Evolutionary conservation across 495 filamentous ascomycete species (phyloP).

Genomic region (Filosporella fistucella): DNA sequence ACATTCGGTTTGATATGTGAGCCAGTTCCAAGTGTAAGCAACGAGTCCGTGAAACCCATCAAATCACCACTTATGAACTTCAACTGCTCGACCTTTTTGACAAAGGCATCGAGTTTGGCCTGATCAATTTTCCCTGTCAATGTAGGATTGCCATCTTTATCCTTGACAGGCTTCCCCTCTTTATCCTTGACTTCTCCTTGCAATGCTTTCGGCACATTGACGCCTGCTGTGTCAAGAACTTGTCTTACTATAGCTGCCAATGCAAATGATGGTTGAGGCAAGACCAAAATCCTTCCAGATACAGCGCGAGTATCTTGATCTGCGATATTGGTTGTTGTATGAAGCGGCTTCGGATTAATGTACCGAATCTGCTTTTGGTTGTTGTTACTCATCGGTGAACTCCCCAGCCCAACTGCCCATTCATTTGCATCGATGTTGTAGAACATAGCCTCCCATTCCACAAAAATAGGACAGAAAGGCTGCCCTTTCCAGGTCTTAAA

Average conservation of each 20-base stretch:
- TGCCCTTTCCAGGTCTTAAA: slow-evolving; percentile 16
- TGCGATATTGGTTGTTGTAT: background rate
- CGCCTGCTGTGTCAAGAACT: background rate
- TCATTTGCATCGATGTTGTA: slow-evolving; percentile 34
- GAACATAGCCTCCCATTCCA: slow-evolving; percentile 51
- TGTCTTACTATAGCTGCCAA: slow-evolving; percentile 26
- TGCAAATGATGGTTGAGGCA: slow-evolving; percentile 40
- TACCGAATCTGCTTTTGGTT: slow-evolving; percentile 5
- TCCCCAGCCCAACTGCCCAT: slow-evolving; percentile 22
- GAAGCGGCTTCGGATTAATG: background rate
- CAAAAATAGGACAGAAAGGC: slow-evolving; percentile 44
- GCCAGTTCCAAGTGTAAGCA: slow-evolving; percentile 36
- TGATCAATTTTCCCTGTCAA: background rate
- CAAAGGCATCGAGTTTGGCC: background rate
- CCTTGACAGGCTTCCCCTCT: background rate
- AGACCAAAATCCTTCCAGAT: slow-evolving; percentile 36
- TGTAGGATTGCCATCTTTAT: no score
- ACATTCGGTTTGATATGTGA: slow-evolving; percentile 41
- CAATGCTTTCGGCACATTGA: background rate
- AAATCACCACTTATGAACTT: slow-evolving; percentile 33
- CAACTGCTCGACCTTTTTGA: slow-evolving; percentile 28
- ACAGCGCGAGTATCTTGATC: slow-evolving; percentile 27
- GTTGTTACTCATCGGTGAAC: background rate
- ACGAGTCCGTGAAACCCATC: slow-evolving; percentile 33
- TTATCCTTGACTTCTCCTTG: background rate